Base-by-base conservation (phyloP, 768 basidiomycete species). In the Suillus placidus region DNA sequence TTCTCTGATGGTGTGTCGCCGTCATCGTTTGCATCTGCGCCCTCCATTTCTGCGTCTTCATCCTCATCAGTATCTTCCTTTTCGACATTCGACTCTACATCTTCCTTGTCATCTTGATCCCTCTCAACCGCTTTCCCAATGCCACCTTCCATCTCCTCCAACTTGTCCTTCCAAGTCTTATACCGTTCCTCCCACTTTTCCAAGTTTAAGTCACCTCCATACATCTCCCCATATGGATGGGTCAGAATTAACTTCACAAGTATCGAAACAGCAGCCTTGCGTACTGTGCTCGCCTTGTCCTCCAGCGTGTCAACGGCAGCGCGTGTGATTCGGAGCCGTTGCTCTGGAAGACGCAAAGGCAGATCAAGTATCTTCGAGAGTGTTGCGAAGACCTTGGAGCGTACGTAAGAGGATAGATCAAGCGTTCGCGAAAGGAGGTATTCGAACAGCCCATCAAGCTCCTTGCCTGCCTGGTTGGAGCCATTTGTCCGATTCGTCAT, bases 371-470 rank as follows among this genome's bases (percentile, higher is more conserved):
- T 82, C 71, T 88, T 89, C 51, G 86, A 82, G 58, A 97, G 79
- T 1, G 92, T 93, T 9, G 83, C 76, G 54, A 98, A 84, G 32
- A 96, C 93, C 75, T 95, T 98, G 61, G 87, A 86, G 60, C 97
- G 90, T 38, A 99, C 97, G 76, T 95, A 99, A 58, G 91, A 91
- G 52, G 92, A 92, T 14, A 90, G 75, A 76, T 99, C 97, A 64
- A 96, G 85, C 64, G 89, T 88, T n/a, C 97, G 89, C 68, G 93
- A 91, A 57, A 93, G 85, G 37, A 99, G 87, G 18, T 93, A 83
- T 45, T 93, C 91, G 76, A 92, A 97, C 43, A 96, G 85, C 0
- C 83, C 84, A 66, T 86, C 87, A 73, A 97, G 87, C 72, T 95
- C 90, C 71, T 93, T 93, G 74, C 89, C 81, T 0, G 71, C 69